These are phyloP conservation scores for Maudiozyma humilis DNA, from an alignment of 1,139 yeast genomes.

Conservation along the genomic window DNA sequence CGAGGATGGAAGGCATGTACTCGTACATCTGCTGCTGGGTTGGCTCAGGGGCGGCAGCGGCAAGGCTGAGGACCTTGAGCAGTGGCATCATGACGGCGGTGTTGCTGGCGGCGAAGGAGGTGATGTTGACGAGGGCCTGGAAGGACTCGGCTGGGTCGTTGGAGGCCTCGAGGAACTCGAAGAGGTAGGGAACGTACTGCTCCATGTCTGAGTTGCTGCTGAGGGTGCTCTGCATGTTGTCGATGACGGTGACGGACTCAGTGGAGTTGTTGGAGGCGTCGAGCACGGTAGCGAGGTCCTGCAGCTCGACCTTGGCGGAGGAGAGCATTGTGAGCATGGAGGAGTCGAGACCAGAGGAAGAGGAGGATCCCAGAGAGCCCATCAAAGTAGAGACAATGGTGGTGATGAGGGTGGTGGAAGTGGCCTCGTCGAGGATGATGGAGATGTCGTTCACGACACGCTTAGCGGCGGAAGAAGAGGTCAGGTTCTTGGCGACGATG, in stretches of 20 bases:
- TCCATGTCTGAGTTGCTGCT: conserved; percentile 12
- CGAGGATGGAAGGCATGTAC: conserved; percentile 22
- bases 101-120: conserved; percentile 23
- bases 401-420: conserved; percentile 20
- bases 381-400: conserved; percentile 9
- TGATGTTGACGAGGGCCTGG: conserved; percentile 21
- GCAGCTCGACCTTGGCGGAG: conserved; percentile 21
- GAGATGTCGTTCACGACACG: conserved; percentile 18
- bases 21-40: conserved; percentile 18
- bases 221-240: conserved; percentile 16
- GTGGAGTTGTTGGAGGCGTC: conserved; percentile 21
- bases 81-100: conserved; percentile 23
- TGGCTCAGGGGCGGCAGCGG: conserved; percentile 13
- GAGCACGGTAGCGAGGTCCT: conserved; percentile 21
- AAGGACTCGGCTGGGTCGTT: conserved; percentile 25
- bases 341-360: not conserved
- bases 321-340: conserved; percentile 15
- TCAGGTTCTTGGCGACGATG: conserved; percentile 21
- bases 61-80: conserved; percentile 17
- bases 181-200: conserved; percentile 21
- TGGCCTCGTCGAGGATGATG: conserved; percentile 14
- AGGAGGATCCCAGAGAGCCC: not conserved
- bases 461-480: conserved; percentile 21
- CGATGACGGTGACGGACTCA: conserved; percentile 17
- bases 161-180: conserved; percentile 22